phyloP scores from a whole-genome alignment of 495 filamentous ascomycete species.

The Neurospora tetrasperma region DNA sequence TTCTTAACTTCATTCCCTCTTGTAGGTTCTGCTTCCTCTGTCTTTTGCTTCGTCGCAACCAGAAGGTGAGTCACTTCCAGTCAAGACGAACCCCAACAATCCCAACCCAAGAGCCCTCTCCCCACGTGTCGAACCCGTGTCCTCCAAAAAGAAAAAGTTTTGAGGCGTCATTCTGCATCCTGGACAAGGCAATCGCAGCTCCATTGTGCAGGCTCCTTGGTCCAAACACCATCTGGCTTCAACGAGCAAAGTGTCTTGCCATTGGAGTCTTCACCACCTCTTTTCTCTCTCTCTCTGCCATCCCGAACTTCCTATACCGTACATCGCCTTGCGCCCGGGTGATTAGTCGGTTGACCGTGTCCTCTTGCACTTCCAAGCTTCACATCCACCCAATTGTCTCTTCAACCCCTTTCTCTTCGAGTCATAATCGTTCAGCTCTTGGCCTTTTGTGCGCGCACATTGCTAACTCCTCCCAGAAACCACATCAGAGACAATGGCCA shows the following conservation, averaged over 20 bases:
- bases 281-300: neutral
- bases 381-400: neutral
- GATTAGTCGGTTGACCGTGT: neutral
- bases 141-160: neutral
- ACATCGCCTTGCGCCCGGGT: neutral
- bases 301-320: neutral
- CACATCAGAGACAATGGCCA: constrained; percentile 31
- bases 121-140: neutral
- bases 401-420: constrained; percentile 12
- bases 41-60: constrained; percentile 1
- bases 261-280: neutral
- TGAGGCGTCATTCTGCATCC: neutral
- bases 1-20: constrained; percentile 19
- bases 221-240: neutral
- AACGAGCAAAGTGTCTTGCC: neutral
- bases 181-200: neutral
- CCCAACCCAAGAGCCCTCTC: neutral
- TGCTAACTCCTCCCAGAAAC: constrained; percentile 54
- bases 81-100: neutral
- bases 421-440: neutral
- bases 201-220: neutral
- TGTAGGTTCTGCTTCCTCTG: constrained; percentile 1
- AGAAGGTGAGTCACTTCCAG: constrained; percentile 9
- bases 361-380: neutral
- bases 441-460: neutral